phyloP scores from a whole-genome alignment of 441 rosid species.

The Pelargonium fulgidum region DNA sequence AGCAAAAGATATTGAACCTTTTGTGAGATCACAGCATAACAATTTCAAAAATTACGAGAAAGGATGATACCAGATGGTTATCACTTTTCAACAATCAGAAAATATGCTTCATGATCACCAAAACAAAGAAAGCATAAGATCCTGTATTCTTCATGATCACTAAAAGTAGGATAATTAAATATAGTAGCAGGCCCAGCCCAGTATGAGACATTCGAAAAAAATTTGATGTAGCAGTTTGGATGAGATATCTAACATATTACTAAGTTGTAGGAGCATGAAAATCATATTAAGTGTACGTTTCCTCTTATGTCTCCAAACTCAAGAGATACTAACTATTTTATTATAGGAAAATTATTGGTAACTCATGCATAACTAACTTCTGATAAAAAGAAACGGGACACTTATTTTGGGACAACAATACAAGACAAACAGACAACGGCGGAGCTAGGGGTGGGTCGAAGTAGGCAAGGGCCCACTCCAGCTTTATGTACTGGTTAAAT shows the following conservation, averaged over 20 bases:
- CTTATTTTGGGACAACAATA: too few relatives aligned
- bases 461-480: too few relatives aligned
- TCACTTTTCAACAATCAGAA: background rate
- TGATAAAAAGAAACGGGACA: too few relatives aligned
- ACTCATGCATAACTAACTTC: too few relatives aligned
- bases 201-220: background rate
- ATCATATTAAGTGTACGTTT: background rate
- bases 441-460: too few relatives aligned
- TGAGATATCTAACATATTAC: background rate
- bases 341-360: too few relatives aligned
- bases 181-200: background rate
- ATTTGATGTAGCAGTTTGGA: too few relatives aligned
- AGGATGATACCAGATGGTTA: background rate
- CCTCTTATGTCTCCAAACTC: too few relatives aligned
- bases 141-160: background rate
- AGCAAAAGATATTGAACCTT: background rate
- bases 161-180: background rate
- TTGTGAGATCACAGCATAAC: slow-evolving; percentile 16
- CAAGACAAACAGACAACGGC: too few relatives aligned
- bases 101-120: background rate
- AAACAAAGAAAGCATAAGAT: background rate
- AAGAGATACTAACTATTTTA: background rate
- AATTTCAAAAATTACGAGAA: background rate
- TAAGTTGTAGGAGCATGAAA: background rate
- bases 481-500: too few relatives aligned